These are phyloP conservation scores for Candida berthetii DNA, from an alignment of 805 yeast genomes.

Conservation along the genomic window DNA sequence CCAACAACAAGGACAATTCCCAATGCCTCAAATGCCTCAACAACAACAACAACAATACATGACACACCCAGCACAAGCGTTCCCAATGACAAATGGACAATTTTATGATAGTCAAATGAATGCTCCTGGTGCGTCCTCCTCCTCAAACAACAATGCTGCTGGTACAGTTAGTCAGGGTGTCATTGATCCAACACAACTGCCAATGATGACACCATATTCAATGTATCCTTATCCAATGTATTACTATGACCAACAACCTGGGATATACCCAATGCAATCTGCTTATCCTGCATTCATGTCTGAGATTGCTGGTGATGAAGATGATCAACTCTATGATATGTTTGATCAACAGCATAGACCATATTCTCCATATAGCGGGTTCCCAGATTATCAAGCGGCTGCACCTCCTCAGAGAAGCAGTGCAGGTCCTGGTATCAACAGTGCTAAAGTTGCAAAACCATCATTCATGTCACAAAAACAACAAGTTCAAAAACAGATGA, in stretches of 20 bases:
- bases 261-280: neutral
- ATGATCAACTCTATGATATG: slow-evolving; percentile 7
- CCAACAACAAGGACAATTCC: neutral
- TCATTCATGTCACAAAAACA: neutral
- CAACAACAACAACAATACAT: no score
- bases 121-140: slow-evolving; percentile 1
- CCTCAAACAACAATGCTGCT: neutral
- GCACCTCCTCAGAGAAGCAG: slow-evolving; percentile 14
- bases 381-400: slow-evolving; percentile 14
- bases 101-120: slow-evolving; percentile 17
- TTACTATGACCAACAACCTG: slow-evolving; percentile 4
- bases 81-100: slow-evolving; percentile 20
- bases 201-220: neutral
- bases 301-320: slow-evolving; percentile 5
- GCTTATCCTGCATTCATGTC: slow-evolving; percentile 1
- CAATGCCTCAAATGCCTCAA: neutral
- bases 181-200: neutral
- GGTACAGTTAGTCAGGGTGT: neutral
- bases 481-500: no score
- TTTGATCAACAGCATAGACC: slow-evolving; percentile 3
- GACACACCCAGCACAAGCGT: no score
- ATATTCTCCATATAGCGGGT: slow-evolving; percentile 16
- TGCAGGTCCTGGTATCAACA: neutral
- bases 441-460: slow-evolving; percentile 6
- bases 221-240: neutral